Evolutionary conservation across 768 basidiomycete genomes (phyloP).

Genomic region (Inosperma sp.): DNA sequence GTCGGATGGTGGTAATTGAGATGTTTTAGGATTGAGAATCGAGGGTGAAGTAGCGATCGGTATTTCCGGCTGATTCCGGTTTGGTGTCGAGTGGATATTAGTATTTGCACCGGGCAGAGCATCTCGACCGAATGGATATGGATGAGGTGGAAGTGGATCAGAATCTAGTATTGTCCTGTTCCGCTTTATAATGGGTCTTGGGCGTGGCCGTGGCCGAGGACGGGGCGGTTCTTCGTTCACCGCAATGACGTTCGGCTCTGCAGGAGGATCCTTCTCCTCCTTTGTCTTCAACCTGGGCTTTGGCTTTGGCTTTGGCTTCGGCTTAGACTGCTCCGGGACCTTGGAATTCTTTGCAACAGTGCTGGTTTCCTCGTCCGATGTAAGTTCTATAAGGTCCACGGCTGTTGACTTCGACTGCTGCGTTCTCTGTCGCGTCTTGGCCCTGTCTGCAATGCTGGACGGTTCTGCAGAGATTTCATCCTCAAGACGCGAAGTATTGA

Average conservation of each 20-base stretch:
- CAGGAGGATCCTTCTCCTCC: not conserved
- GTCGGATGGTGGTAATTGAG: slow-evolving; percentile 31
- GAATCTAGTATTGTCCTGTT: slow-evolving; percentile 3
- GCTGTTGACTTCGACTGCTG: slow-evolving; percentile 6
- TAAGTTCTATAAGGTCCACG: slow-evolving; percentile 42
- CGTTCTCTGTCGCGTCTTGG: slow-evolving; percentile 49
- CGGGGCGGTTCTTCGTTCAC: slow-evolving; percentile 2
- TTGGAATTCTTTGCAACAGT: slow-evolving; percentile 30
- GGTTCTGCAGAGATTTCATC: slow-evolving; percentile 14
- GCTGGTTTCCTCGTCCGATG: slow-evolving; percentile 41
- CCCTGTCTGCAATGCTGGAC: slow-evolving; percentile 49
- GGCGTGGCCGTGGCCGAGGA: slow-evolving; percentile 18
- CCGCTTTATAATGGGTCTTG: slow-evolving; percentile 13
- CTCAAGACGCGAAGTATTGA: slow-evolving; percentile 5
- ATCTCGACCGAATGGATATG: not conserved
- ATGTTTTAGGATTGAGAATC: slow-evolving; percentile 10
- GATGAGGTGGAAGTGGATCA: slow-evolving; percentile 3
- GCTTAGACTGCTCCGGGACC: slow-evolving; percentile 25
- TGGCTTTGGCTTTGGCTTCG: slow-evolving; percentile 25
- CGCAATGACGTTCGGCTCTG: not conserved
- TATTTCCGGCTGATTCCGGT: slow-evolving; percentile 10
- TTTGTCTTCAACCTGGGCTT: slow-evolving; percentile 22
- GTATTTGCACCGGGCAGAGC: not conserved
- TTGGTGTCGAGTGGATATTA: not conserved
- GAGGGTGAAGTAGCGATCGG: slow-evolving; percentile 18